Evolutionary conservation across 1,284 basidiomycete species (phyloP).

Genomic region (Agaricales sp.): DNA sequence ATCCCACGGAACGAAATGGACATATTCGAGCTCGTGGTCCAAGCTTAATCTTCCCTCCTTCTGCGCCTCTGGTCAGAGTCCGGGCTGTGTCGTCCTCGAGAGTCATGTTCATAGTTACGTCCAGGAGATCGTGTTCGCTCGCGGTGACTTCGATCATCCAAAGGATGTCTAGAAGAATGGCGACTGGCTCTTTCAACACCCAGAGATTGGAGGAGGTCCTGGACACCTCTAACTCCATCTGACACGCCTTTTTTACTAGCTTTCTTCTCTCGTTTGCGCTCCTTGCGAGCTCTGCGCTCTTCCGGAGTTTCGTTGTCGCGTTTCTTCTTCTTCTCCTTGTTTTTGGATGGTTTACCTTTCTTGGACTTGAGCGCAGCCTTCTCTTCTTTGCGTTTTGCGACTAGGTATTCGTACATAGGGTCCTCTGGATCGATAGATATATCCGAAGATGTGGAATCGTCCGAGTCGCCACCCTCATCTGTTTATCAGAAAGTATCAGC

Average conservation of each 20-base stretch:
- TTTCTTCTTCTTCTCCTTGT: conserved; percentile 31
- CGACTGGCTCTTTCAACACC: background rate
- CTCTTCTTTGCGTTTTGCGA: conserved; percentile 59
- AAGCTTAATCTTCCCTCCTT: too few species aligned
- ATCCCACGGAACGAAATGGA: too few species aligned
- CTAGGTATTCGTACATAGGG: conserved; percentile 90
- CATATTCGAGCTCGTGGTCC: too few species aligned
- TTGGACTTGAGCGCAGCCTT: conserved; percentile 51
- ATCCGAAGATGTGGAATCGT: conserved; percentile 55
- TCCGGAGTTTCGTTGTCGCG: conserved; percentile 58
- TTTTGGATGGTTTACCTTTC: conserved; percentile 42
- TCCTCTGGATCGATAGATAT: conserved; percentile 88
- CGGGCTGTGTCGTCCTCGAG: too few species aligned
- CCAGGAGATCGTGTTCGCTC: too few species aligned
- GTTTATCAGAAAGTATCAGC: conserved; percentile 4
- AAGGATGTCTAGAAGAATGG: too few species aligned
- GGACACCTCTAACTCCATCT: conserved; percentile 41
- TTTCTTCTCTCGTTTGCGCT: conserved; percentile 47
- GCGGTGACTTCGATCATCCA: too few species aligned
- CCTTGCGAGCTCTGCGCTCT: conserved; percentile 60
- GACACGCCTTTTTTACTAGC: conserved; percentile 17
- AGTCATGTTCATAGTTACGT: too few species aligned
- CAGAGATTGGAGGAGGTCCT: conserved; percentile 27
- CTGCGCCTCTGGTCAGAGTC: too few species aligned
- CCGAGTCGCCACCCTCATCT: conserved; percentile 47